Evolutionary conservation across 495 filamentous ascomycete genomes (phyloP).

Genomic region (Aspergillus taichungensis): DNA sequence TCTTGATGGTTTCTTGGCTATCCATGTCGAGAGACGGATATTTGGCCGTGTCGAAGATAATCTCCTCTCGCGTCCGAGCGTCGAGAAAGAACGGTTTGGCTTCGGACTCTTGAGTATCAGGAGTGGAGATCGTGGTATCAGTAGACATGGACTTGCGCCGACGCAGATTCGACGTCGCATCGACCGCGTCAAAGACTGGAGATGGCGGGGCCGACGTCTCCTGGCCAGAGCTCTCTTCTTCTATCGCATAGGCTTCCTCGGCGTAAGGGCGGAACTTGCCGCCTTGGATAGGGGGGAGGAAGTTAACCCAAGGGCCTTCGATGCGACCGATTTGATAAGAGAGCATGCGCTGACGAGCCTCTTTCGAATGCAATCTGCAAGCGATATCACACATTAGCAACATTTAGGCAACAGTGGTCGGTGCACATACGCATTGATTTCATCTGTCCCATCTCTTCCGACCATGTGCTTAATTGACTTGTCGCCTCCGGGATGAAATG

Average conservation of each 20-base stretch:
- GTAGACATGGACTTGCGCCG: conserved; percentile 24
- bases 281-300: conserved; percentile 86
- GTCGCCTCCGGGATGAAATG: conserved; percentile 86
- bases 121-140: conserved; percentile 27
- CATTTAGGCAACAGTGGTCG: neutral
- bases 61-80: conserved; percentile 62
- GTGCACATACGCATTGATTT: conserved; percentile 73
- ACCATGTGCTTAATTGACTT: conserved; percentile 94
- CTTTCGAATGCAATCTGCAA: conserved; percentile 69
- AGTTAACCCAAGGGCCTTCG: conserved; percentile 78
- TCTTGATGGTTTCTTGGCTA: conserved; percentile 71
- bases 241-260: conserved; percentile 24
- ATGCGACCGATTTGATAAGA: conserved; percentile 78
- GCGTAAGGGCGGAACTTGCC: conserved; percentile 63
- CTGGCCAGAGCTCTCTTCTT: conserved; percentile 35
- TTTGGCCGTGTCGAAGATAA: conserved; percentile 65
- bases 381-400: conserved; percentile 4
- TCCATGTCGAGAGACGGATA: conserved; percentile 71
- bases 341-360: conserved; percentile 68
- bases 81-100: conserved; percentile 58
- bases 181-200: conserved; percentile 54
- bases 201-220: conserved; percentile 45
- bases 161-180: conserved; percentile 25
- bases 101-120: conserved; percentile 15
- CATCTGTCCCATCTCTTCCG: conserved; percentile 91